Percentiles rank a stretch among this genome's conserved stretches.
These are phyloP conservation scores for Stygiomarasmius scandens DNA, from an alignment of 1,284 basidiomycete species.

Conservation along the genomic window DNA sequence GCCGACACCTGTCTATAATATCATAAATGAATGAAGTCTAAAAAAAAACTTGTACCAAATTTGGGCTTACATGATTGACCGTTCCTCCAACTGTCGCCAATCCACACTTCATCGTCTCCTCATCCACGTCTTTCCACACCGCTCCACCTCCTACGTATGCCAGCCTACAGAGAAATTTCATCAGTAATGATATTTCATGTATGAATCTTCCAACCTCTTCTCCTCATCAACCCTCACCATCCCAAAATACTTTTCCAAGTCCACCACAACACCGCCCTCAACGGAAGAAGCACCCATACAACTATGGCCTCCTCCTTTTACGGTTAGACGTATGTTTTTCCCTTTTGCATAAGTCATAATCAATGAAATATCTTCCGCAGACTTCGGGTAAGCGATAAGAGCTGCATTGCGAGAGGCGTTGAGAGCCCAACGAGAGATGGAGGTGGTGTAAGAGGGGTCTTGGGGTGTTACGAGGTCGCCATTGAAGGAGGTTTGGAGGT, in stretches of 20 bases:
- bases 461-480: not conserved
- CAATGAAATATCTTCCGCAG: constrained; percentile 30
- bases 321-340: constrained; percentile 30
- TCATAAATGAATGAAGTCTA: not conserved
- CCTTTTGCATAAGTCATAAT: constrained; percentile 33
- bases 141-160: constrained; percentile 38
- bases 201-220: constrained; percentile 12
- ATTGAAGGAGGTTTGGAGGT: not conserved
- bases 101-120: constrained; percentile 30
- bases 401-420: constrained; percentile 29
- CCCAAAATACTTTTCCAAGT: constrained; percentile 35
- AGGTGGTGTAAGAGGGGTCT: constrained; percentile 22
- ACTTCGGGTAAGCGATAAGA: constrained; percentile 35
- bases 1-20: constrained; percentile 31
- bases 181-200: not conserved
- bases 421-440: constrained; percentile 31
- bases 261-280: constrained; percentile 41
- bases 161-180: constrained; percentile 6
- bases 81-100: constrained; percentile 34
- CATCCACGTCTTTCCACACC: constrained; percentile 30
- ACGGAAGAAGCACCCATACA: constrained; percentile 34
- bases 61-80: constrained; percentile 27
- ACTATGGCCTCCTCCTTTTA: constrained; percentile 42
- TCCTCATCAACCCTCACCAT: constrained; percentile 31
- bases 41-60: constrained; percentile 14